A percentile compares a stretch with the other conserved stretches of the same genome.
phyloP scores from a whole-genome alignment of 2,329 filamentous ascomycete species.

The Fusarium citri region DNA sequence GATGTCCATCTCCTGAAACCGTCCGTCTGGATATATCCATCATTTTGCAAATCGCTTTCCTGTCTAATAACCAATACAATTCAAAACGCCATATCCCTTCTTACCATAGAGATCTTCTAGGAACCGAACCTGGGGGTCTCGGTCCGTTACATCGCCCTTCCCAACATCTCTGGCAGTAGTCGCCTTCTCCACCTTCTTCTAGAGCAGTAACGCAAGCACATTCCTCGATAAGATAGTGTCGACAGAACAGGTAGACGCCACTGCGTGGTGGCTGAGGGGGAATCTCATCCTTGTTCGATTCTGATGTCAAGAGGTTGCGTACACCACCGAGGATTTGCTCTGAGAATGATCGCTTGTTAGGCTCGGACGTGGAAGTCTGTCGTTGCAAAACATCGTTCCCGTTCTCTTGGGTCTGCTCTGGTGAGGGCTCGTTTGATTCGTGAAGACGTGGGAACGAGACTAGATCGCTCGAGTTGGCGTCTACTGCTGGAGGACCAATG shows the following conservation, averaged over 20 bases:
- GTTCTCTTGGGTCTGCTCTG: neutral
- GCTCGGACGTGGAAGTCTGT: neutral
- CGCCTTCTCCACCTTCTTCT: constrained; percentile 18
- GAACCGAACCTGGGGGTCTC: constrained; percentile 26
- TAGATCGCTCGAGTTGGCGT: neutral
- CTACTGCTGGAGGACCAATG: constrained; percentile 13
- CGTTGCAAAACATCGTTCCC: neutral
- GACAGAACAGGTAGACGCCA: constrained; percentile 37
- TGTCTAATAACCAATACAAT: neutral
- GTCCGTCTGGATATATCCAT: neutral
- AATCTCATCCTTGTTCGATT: constrained; percentile 5
- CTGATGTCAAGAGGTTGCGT: constrained; percentile 20
- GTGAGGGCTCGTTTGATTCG: constrained; percentile 14
- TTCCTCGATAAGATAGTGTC: constrained; percentile 29
- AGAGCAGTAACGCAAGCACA: constrained; percentile 35
- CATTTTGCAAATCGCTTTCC: neutral
- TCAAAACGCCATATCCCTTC: neutral
- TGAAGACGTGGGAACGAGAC: constrained; percentile 33
- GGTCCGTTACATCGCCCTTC: constrained; percentile 35
- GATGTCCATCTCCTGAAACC: neutral
- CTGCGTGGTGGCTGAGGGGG: constrained; percentile 30
- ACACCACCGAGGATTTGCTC: constrained; percentile 28
- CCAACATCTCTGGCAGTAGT: constrained; percentile 44
- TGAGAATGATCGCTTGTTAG: constrained; percentile 11
- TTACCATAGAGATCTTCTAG: constrained; percentile 31